Evolutionary conservation across 2,329 filamentous ascomycete genomes (phyloP).

Genomic region (Diplodia seriata): DNA sequence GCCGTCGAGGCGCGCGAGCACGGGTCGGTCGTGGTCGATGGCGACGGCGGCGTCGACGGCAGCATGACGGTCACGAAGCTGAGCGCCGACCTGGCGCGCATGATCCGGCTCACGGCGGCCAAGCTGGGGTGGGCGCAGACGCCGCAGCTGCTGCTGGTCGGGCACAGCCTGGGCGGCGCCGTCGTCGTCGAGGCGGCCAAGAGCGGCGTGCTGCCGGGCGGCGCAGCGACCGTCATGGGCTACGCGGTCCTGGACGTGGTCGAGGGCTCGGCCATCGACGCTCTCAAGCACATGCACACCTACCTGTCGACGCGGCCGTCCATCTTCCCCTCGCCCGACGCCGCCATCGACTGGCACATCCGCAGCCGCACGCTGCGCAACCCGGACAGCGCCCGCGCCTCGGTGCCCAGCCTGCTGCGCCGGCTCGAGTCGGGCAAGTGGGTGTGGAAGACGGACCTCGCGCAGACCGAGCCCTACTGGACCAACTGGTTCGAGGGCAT

Average conservation of each 20-base stretch:
- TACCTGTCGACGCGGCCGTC: constrained; percentile 83
- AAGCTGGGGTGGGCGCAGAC: constrained; percentile 75
- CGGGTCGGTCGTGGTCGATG: constrained; percentile 66
- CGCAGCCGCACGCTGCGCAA: constrained; percentile 88
- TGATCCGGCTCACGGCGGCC: constrained; percentile 70
- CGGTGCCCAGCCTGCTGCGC: constrained; percentile 80
- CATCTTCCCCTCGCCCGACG: constrained; percentile 76
- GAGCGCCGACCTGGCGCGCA: constrained; percentile 72
- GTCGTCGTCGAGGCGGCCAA: constrained; percentile 85
- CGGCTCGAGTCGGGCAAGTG: constrained; percentile 58
- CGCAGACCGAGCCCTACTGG: constrained; percentile 88
- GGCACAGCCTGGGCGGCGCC: constrained; percentile 91
- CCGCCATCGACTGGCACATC: constrained; percentile 93
- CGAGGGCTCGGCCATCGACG: constrained; percentile 93
- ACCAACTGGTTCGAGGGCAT: constrained; percentile 90
- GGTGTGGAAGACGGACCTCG: constrained; percentile 87
- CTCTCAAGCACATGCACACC: constrained; percentile 89
- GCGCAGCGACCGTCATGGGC: constrained; percentile 70
- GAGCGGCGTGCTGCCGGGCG: constrained; percentile 63
- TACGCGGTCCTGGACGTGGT: constrained; percentile 95
- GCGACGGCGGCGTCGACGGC: constrained; percentile 49
- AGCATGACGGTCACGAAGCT: constrained; percentile 78
- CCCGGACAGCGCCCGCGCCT: constrained; percentile 79
- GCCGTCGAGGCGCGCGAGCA: constrained; percentile 88
- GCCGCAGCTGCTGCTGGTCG: constrained; percentile 81